phyloP scores from a whole-genome alignment of 257 asterid species.

The Solanum tarapatanum region DNA sequence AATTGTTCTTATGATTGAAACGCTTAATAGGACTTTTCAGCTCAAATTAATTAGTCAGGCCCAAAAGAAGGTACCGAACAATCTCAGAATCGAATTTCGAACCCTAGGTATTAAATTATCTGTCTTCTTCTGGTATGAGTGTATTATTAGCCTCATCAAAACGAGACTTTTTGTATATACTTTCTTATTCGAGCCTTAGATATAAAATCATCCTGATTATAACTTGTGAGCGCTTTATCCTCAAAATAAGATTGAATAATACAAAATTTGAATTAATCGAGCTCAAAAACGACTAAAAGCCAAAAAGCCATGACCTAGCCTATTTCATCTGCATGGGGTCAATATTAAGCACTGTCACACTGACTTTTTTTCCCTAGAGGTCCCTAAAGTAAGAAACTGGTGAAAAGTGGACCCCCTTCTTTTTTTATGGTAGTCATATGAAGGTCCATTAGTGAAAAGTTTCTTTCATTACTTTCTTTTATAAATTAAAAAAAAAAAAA shows the following conservation, averaged over 20 bases:
- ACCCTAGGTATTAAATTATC: not conserved
- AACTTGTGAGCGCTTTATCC: not conserved
- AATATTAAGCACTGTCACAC: not conserved
- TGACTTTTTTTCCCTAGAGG: not conserved
- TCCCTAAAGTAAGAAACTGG: not conserved
- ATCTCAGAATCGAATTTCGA: rapidly evolving
- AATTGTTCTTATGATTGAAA: not conserved
- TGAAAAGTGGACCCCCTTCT: not conserved
- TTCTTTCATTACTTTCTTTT: not conserved
- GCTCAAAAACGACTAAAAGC: not conserved
- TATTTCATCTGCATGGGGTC: not conserved
- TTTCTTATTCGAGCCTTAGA: not conserved
- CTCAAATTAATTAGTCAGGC: not conserved
- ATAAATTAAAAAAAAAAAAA: not conserved
- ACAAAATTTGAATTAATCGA: not conserved
- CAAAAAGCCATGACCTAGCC: not conserved
- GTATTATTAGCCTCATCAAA: not conserved
- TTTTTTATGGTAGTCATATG: not conserved
- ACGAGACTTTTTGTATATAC: not conserved
- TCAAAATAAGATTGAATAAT: not conserved
- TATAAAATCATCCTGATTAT: rapidly evolving
- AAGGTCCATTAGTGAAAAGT: not conserved
- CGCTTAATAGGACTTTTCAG: not conserved
- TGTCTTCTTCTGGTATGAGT: not conserved
- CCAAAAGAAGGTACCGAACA: not conserved